Evolutionary conservation across 306 rosid species (phyloP).

Genomic region (Quercus rubra): DNA sequence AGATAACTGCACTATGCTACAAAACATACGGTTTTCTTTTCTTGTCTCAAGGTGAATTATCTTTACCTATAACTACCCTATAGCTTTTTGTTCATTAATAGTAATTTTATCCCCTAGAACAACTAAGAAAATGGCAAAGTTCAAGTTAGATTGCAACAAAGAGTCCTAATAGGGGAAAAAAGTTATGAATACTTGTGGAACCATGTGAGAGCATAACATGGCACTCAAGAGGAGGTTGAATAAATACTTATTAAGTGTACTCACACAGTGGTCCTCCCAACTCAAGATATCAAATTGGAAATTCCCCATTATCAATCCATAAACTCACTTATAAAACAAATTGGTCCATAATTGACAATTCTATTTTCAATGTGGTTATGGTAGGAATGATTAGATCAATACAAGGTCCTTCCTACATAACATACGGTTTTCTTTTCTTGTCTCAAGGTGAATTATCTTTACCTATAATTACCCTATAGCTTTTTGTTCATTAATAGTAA

Average conservation of each 20-base stretch:
- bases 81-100: not conserved
- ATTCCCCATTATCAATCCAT: no score
- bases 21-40: not conserved
- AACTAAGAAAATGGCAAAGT: not conserved
- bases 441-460: no score
- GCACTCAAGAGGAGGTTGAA: not conserved
- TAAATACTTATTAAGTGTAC: not conserved
- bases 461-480: no score
- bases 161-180: not conserved
- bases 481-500: not conserved
- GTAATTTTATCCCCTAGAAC: not conserved
- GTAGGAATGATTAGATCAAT: no score
- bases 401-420: no score
- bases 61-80: not conserved
- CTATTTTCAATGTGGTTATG: no score
- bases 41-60: not conserved
- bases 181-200: not conserved
- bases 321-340: no score
- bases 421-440: no score
- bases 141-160: not conserved
- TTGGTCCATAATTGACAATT: no score
- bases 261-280: not conserved
- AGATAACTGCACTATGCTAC: not conserved
- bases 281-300: not conserved
- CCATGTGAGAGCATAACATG: not conserved